Evolutionary conservation across 768 basidiomycete species (phyloP).

Genomic region (Coprinopsis strossmayeri): DNA sequence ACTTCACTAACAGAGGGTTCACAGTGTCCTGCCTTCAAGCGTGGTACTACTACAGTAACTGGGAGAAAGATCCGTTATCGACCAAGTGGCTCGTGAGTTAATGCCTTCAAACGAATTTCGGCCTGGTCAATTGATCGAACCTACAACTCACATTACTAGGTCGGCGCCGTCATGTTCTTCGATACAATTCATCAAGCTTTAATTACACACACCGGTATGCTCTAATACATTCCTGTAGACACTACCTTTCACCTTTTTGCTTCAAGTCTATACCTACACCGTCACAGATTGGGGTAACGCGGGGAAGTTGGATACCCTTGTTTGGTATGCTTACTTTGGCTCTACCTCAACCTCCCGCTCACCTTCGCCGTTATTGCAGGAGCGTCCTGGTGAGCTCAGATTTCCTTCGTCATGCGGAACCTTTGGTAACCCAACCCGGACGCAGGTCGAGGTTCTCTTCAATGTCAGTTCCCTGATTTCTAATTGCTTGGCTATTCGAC

Average conservation of each 20-base stretch:
- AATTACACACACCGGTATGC: constrained; percentile 42
- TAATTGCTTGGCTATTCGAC: background rate
- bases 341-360: background rate
- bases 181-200: constrained; percentile 49
- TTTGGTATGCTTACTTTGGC: constrained; percentile 27
- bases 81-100: constrained; percentile 39
- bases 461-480: constrained; percentile 27
- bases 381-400: constrained; percentile 25
- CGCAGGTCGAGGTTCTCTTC: constrained; percentile 41
- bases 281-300: constrained; percentile 33
- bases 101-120: too few species aligned
- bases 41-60: constrained; percentile 48
- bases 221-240: background rate
- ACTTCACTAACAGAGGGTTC: too few species aligned
- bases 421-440: background rate
- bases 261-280: constrained; percentile 42
- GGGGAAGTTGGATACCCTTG: constrained; percentile 22
- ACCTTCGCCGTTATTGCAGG: constrained; percentile 17
- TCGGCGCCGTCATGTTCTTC: constrained; percentile 38
- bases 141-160: too few species aligned
- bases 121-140: too few species aligned
- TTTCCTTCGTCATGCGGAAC: background rate
- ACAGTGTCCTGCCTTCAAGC: constrained; percentile 54
- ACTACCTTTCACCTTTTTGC: background rate
- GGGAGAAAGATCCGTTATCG: constrained; percentile 43